phyloP scores from a whole-genome alignment of 129 eudicot genomes.

The Flaveria brownii region DNA sequence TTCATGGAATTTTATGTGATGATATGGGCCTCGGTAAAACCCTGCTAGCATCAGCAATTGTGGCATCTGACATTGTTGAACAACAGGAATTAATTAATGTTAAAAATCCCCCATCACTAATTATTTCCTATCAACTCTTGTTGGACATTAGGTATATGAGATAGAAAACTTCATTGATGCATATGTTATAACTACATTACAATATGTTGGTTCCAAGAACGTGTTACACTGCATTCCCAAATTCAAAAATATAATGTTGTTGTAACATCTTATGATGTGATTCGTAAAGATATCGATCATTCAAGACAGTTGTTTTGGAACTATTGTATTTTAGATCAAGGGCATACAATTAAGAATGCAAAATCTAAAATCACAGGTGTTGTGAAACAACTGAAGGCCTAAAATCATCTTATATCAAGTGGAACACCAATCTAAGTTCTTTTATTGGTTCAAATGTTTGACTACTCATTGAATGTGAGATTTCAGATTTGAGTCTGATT shows the following conservation, averaged over 20 bases:
- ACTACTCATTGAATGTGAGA: not conserved
- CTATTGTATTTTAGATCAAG: no score
- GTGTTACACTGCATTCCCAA: conserved; percentile 43
- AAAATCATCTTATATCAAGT: conserved; percentile 34
- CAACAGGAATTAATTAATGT: conserved; percentile 39
- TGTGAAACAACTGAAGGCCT: no score
- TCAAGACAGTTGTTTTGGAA: not conserved
- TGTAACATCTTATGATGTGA: no score
- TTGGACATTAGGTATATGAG: conserved; percentile 96
- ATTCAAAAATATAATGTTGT: conserved; percentile 3
- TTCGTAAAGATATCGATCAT: no score
- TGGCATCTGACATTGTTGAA: conserved; percentile 93
- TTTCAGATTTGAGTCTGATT: conserved; percentile 10
- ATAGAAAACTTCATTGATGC: conserved; percentile 94
- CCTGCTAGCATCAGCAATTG: conserved; percentile 93
- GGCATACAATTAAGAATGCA: no score
- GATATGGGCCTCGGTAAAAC: conserved; percentile 84
- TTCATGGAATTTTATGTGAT: conserved; percentile 95
- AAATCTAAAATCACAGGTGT: conserved; percentile 3
- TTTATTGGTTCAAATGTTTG: conserved; percentile 9
- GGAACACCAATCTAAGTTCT: conserved; percentile 94
- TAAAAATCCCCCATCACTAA: conserved; percentile 64
- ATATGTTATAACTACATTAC: conserved; percentile 75
- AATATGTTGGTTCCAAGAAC: conserved; percentile 68
- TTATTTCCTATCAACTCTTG: conserved; percentile 93